Evolutionary conservation across 1,139 yeast species (phyloP), one percentile per base, ranked within the genome.

Genomic region (Diutina rugosa): DNA sequence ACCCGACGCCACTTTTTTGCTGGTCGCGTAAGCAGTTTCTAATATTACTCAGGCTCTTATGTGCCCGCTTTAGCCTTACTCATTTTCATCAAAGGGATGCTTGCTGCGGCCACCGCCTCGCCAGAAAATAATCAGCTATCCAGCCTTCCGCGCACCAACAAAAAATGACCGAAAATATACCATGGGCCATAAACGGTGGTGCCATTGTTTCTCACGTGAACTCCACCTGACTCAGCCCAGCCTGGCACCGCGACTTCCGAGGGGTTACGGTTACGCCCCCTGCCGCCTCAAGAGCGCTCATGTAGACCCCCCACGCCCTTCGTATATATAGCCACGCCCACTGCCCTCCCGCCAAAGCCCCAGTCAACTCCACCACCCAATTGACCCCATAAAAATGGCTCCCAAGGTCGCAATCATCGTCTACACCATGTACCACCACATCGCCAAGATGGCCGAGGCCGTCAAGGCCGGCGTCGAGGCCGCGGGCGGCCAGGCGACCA

Each of bases 361-460:
- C 26, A 21, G 8, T 4, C 38, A 32, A 18, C 18, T 1, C 35
- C 35, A 32, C 10, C 35, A 9, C 6, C 10, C 35, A 10, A 41
- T 41, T 41, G 7, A 41, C 16, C 8, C 21, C 2, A 8, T 29
- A 56, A 61, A 57, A 59, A 68, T 68, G 71, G 68, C 70, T 38
- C 70, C 69, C 48, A 71, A 68, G 65, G 67, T 70, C 56, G 77
- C 77, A 56, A 71, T 73, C 58, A 68, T 73, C 61, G 66, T 68
- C 61, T 73, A 72, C 67, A 69, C 76, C 30, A 57, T 70, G 57
- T 73, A 71, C 67, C 71, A 69, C 60, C 77, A 73, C 64, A 59
- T 72, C 57, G 67, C 70, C 58, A 66, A 69, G 58, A 61, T 71
- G 64, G 76, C 76, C 26, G 69, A 67, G 59, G 65, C 69, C 9